Percentiles rank a stretch among this genome's conserved stretches.
phyloP scores from a whole-genome alignment of 2,329 filamentous ascomycete species.

The Endocalyx cinctus region DNA sequence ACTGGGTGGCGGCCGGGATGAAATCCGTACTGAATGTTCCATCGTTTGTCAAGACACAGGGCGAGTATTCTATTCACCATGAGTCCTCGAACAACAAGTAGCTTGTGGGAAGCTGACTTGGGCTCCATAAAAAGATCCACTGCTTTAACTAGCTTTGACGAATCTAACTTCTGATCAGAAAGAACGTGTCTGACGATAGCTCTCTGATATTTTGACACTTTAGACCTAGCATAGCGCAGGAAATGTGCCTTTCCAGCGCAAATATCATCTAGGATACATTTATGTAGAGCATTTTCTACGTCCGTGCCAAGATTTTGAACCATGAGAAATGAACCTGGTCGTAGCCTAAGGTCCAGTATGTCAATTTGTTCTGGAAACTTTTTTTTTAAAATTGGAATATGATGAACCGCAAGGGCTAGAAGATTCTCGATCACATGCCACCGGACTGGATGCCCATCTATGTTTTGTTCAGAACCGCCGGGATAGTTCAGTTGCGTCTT shows the following conservation, averaged over 20 bases:
- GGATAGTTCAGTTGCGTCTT: slow-evolving; percentile 56
- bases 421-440: slow-evolving; percentile 43
- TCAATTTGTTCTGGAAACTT: slow-evolving; percentile 41
- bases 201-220: neutral
- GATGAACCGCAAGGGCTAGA: slow-evolving; percentile 33
- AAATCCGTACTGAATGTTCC: slow-evolving; percentile 63
- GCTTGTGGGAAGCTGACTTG: slow-evolving; percentile 21
- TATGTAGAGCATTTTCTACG: slow-evolving; percentile 39
- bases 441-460: slow-evolving; percentile 50
- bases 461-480: slow-evolving; percentile 38
- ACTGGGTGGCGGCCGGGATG: slow-evolving; percentile 51
- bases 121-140: slow-evolving; percentile 26
- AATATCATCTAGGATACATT: slow-evolving; percentile 36
- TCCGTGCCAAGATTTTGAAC: slow-evolving; percentile 49
- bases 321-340: slow-evolving; percentile 44
- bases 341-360: slow-evolving; percentile 35
- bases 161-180: slow-evolving; percentile 15
- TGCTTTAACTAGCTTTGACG: slow-evolving; percentile 11
- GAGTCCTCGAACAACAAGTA: slow-evolving; percentile 60
- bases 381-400: slow-evolving; percentile 31
- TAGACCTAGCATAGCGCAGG: slow-evolving; percentile 11
- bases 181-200: slow-evolving; percentile 19
- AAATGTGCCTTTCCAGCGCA: slow-evolving; percentile 24
- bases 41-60: slow-evolving; percentile 56
- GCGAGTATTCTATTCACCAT: slow-evolving; percentile 56